Conservation (phyloP, 371 early-diverging fungal species). For the Zopfochytrium polystomum region DNA sequence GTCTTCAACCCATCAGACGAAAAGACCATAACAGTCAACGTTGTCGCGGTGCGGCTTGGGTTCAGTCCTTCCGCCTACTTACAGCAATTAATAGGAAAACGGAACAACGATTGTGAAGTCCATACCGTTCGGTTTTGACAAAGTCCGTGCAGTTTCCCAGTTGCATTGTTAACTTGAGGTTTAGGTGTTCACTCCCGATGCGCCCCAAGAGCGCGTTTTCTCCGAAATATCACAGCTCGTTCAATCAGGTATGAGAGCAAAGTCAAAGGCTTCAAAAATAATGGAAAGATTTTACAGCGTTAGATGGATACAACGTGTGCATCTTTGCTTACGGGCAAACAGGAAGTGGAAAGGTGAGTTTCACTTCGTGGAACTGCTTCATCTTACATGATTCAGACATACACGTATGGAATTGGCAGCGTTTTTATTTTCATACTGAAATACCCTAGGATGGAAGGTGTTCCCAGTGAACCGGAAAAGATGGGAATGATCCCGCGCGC, state of each 20-base stretch:
- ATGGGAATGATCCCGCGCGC: constrained; percentile 92
- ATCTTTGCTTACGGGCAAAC: constrained; percentile 99
- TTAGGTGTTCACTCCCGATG: constrained; percentile 68
- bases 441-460: constrained; percentile 68
- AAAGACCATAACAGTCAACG: constrained; percentile 55
- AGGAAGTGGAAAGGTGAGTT: constrained; percentile 97
- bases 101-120: constrained; percentile 30
- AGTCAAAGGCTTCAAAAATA: no score
- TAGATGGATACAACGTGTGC: constrained; percentile 98
- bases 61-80: no score
- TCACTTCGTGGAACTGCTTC: background rate
- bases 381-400: constrained; percentile 10
- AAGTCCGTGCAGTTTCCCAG: constrained; percentile 18
- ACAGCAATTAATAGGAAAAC: constrained; percentile 24
- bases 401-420: no score
- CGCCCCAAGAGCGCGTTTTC: constrained; percentile 83
- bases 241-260: constrained; percentile 54
- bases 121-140: constrained; percentile 79
- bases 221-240: constrained; percentile 94
- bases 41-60: no score
- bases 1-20: constrained; percentile 43
- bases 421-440: no score
- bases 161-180: background rate
- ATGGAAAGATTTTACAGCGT: constrained; percentile 53
- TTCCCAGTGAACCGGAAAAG: constrained; percentile 23